phyloP scores from a whole-genome alignment of 169 alveolate species.

The Theileria parva region DNA sequence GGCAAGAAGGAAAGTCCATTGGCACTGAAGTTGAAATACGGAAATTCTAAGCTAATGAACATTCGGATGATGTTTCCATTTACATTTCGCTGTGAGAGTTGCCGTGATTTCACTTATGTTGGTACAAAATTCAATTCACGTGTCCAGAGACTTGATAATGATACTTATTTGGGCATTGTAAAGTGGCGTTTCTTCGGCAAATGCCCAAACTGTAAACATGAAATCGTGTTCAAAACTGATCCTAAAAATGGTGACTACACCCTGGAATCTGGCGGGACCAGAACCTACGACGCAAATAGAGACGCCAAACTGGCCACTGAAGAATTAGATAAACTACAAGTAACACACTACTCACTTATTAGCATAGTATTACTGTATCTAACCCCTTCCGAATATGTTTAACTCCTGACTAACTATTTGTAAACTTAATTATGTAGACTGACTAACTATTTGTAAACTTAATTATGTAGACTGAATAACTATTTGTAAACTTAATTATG shows the following conservation, averaged over 20 bases:
- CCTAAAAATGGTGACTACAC: conserved; percentile 88
- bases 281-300: conserved; percentile 80
- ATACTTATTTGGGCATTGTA: conserved; percentile 94
- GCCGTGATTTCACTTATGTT: conserved; percentile 94
- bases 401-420: neutral
- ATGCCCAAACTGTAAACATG: conserved; percentile 95
- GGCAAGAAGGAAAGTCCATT: conserved; percentile 70
- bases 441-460: neutral
- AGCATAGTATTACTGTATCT: too few relatives aligned
- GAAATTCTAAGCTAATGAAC: conserved; percentile 83
- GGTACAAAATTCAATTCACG: conserved; percentile 98
- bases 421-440: neutral
- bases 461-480: neutral
- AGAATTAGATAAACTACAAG: conserved; percentile 48
- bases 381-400: too few relatives aligned
- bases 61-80: conserved; percentile 99
- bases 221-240: conserved; percentile 92
- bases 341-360: neutral
- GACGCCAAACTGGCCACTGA: conserved; percentile 73
- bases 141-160: conserved; percentile 91
- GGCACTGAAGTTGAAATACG: conserved; percentile 46
- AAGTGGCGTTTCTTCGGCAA: conserved; percentile 96
- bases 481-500: too few relatives aligned
- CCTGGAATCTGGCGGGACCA: conserved; percentile 88
- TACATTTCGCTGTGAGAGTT: conserved; percentile 93